Evolutionary conservation across 495 filamentous ascomycete genomes (phyloP), one percentile per base, ranked within the genome.

Genomic region (Cryomyces antarcticus): DNA sequence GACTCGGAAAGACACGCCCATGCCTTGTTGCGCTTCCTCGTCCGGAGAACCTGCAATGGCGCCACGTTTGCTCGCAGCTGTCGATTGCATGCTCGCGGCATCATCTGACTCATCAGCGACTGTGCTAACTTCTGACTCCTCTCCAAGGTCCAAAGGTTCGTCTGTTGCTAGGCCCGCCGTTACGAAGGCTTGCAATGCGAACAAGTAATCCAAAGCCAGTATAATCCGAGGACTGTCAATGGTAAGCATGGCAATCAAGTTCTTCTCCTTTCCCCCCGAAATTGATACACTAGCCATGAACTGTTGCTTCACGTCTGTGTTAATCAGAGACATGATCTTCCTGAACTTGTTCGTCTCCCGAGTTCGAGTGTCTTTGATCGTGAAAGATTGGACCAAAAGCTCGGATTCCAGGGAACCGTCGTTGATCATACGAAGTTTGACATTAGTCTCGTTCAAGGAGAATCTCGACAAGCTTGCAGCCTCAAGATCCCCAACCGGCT

Each of bases 271-370:
- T 4, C 87, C 88, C 28, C 84, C 82, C 6, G 92, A 87, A 56
- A 96, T 88, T 6, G 85, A 86, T 29, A 97, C 63, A 61, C 80
- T 92, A 31, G 89, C 89, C 92, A 97, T 96, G 55, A 96, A 93
- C 47, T 80, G 76, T 62, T 96, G 89, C 54, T 93, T 82, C 7
- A 89, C 86, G 41, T 80, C 78, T 47, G 83, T 82, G 56, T 95
- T 96, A 52, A 85, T 82, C 49, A 92, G 75, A 24, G 88, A 87
- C 89, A 97, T 96, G 60, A 96, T 93, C 57, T 92, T 93, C 37
- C 83, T 73, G 70, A 88, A 97, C 57, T 94, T 94, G 60, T 94
- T 96, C 6, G 76, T 82, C 47, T 89, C 85, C 38, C 73, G 68
- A 28, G 72, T 75, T 39, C 89, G 77, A 48, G 80, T 95, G 54